Percentiles rank a stretch among this genome's conserved stretches.
Conservation (phyloP, 768 basidiomycete genomes). For the Suillus fuscotomentosus region DNA sequence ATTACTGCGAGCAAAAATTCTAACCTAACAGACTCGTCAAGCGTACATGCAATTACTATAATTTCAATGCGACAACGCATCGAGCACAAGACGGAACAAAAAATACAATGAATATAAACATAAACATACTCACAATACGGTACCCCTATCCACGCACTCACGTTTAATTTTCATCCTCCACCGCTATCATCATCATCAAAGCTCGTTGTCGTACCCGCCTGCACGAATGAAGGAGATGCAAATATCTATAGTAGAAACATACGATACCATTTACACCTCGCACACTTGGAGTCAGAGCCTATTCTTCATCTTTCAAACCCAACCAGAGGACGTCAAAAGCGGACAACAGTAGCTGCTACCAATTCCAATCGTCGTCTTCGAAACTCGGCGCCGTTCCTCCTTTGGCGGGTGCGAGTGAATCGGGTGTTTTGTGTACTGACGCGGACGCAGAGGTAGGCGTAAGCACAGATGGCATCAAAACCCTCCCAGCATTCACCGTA, state of each 20-base stretch:
- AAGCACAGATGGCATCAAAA: slow-evolving; percentile 32
- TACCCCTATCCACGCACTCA: not conserved
- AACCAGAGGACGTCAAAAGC: not conserved
- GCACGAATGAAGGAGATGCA: not conserved
- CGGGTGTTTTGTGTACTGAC: slow-evolving; percentile 1
- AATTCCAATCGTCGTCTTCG: slow-evolving; percentile 61
- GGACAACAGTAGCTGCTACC: slow-evolving; percentile 32
- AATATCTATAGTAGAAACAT: not conserved
- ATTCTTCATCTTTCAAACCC: not conserved
- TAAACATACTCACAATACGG: not conserved
- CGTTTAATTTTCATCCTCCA: not conserved
- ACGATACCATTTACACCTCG: not conserved
- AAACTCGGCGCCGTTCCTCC: slow-evolving; percentile 13
- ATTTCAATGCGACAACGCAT: not conserved
- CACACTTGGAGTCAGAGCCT: not conserved
- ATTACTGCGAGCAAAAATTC: not conserved
- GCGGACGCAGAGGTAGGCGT: slow-evolving; percentile 18
- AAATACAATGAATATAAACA: not conserved
- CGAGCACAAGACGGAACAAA: not conserved
- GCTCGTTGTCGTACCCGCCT: not conserved
- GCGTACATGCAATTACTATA: not conserved
- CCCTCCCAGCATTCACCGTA: slow-evolving; percentile 15
- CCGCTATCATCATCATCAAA: not conserved
- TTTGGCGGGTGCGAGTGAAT: slow-evolving; percentile 6
- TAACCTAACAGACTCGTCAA: not conserved